These are phyloP conservation scores for Barnettozyma botsteinii DNA, from an alignment of 805 yeast genomes.

Conservation along the genomic window DNA sequence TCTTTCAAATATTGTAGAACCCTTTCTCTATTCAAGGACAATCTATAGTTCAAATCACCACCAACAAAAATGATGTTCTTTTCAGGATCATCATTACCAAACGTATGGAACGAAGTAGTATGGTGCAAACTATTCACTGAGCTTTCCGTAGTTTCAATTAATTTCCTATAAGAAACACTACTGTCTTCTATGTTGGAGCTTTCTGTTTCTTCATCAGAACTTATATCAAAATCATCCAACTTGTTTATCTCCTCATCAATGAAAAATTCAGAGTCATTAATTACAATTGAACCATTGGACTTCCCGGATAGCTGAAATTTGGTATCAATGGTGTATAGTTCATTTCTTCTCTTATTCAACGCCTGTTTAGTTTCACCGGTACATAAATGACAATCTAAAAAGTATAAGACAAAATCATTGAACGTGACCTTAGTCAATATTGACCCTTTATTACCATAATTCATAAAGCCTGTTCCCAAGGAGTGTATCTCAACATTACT, in stretches of 20 bases:
- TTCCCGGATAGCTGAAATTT: constrained; percentile 24
- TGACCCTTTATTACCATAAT: constrained; percentile 64
- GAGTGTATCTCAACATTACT: constrained; percentile 34
- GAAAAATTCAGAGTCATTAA: constrained; percentile 16
- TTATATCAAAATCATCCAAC: constrained; percentile 10
- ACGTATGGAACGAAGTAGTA: background rate
- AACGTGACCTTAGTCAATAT: constrained; percentile 37
- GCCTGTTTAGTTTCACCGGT: constrained; percentile 40
- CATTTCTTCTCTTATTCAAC: constrained; percentile 38
- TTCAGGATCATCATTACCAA: constrained; percentile 1
- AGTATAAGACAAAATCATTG: constrained; percentile 19
- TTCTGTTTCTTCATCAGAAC: constrained; percentile 13
- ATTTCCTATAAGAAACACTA: background rate
- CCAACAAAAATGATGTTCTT: constrained; percentile 30
- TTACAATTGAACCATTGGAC: constrained; percentile 15
- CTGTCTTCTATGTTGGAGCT: background rate
- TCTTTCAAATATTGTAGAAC: constrained; percentile 26
- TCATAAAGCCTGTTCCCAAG: constrained; percentile 52
- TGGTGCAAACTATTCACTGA: background rate
- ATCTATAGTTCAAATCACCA: constrained; percentile 54
- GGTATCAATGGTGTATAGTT: constrained; percentile 34
- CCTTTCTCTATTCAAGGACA: constrained; percentile 26
- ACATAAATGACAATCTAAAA: constrained; percentile 49
- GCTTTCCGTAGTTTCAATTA: constrained; percentile 3
- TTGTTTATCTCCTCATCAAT: constrained; percentile 25